Evolutionary conservation across 2,329 filamentous ascomycete species (phyloP), one percentile per base, ranked within the genome.

Genomic region (Knufia fluminis): DNA sequence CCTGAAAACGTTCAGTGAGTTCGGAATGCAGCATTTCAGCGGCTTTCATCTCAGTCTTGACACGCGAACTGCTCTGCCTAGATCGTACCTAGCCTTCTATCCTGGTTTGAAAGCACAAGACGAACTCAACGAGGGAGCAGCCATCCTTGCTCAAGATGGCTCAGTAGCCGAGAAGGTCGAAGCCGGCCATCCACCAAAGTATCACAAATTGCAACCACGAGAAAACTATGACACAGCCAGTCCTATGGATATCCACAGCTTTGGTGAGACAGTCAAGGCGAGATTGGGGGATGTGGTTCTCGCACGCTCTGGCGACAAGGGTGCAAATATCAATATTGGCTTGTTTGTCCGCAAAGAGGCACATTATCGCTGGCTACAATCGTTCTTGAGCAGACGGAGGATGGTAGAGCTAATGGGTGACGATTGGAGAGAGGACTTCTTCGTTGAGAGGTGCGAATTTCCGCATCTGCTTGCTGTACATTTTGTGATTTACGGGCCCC

Each of bases 391-490:
- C 0, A 58, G 62, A 7, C 52, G 58, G 3, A 64, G 60, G 12
- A 55, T 75, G 48, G 60, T 63, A n/a, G 55, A 65, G 7, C 55
- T 71, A 41, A 65, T 75, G 1, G 71, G 64, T 0, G 62, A 69
- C 8, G 73, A 76, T 50, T 73, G 68, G 65, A 56, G 66, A 6
- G 64, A 71, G 33, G 62, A 66, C 40, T 66, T 65, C 54, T 59
- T 61, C 16, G 58, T 75, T 2, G 72, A 75, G 56, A 59, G 73
- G 12, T 69, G 74, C n/a, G 72, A 75, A 59, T 70, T 76, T 46
- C 62, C 66, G 0, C 56, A 63, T 2, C 64, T 75, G 0, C 59
- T 59, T 28, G 72, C 72, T 0, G 74, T 76, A 17, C 69, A 78
- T 54, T 76, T 73, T 60, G 71, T 75, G 8, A 61, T 75, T 1